Conservation (phyloP, 129 eudicot species). For the Saussurea involucrata region DNA sequence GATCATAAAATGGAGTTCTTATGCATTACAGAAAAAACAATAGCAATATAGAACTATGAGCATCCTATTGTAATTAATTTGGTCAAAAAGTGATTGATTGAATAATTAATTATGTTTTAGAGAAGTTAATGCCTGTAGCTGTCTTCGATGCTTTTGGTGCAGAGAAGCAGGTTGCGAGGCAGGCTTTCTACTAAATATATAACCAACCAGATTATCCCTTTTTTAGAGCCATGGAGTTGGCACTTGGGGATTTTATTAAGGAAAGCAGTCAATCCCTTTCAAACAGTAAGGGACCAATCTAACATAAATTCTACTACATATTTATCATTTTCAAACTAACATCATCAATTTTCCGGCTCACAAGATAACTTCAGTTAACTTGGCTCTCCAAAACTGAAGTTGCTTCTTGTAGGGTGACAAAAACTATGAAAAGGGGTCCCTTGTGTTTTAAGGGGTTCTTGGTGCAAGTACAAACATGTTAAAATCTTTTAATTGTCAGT, state of each 20-base stretch:
- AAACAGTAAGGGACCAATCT: conserved; percentile 20
- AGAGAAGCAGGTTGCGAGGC: conserved; percentile 84
- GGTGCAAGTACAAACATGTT: neutral
- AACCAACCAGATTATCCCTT: conserved; percentile 62
- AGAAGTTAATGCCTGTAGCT: conserved; percentile 59
- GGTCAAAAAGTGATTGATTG: neutral
- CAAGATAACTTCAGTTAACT: conserved; percentile 28
- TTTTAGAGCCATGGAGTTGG: conserved; percentile 63
- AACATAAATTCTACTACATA: conserved; percentile 9
- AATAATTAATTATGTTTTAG: conserved; percentile 6
- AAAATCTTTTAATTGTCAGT: neutral
- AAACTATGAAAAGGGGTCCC: conserved; percentile 43
- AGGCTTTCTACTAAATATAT: conserved; percentile 52
- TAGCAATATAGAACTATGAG: neutral
- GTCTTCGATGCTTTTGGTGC: conserved; percentile 87
- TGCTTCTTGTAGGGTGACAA: conserved; percentile 38
- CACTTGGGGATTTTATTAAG: conserved; percentile 41
- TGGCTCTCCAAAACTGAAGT: conserved; percentile 51
- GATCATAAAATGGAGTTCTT: neutral
- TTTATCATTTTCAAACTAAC: conserved; percentile 11
- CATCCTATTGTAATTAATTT: neutral
- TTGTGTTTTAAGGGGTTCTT: neutral
- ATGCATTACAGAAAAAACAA: neutral
- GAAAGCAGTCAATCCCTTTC: conserved; percentile 32
- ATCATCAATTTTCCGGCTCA: conserved; percentile 6